Evolutionary conservation across 345 rosid species (phyloP), one percentile per base, ranked within the genome.

Genomic region (Rhizophora apiculata): DNA sequence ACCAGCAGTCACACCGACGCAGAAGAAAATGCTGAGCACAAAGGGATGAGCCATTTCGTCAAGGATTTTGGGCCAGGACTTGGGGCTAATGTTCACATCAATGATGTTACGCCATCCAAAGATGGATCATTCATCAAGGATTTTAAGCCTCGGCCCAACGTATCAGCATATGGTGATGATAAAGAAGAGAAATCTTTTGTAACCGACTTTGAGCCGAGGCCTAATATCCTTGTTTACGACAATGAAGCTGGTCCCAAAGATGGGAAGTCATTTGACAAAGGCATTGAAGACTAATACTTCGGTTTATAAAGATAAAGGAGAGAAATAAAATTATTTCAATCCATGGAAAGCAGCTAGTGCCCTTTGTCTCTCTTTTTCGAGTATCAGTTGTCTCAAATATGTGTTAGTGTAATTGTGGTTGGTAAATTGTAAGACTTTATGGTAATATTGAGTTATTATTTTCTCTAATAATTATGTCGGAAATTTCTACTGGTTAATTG

Each of bases 131-230:
- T 72, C 2, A 22, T 21, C 3, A 21, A 64, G 24, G 26, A 48
- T n/a, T 59, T 74, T 27, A 62, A 56, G 49, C 69, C 66, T 0
- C 66, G 65, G 55, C 29, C 64, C 0, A 9, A 65, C 61, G 21
- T 43, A 26, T 19, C 48, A 0, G 53, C 48, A 19, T 15, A 58
- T 26, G 69, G 27, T 19, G 43, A 32, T 6, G 20, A 18, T 0
- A 63, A 52, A 20, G 55, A 56, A 30, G 49, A 46, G 65, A 21
- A 67, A 32, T 24, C 36, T 2, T 22, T 66, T 16, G 51, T 58
- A 0, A 51, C 30, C 26, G 63, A 76, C 37, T 70, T 72, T 19
- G 66, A 76, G 20, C 72, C 80, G 3, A 56, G 67, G 20, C 73
- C 73, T 1, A 30, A 68, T 16, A 2, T 37, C 16, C n/a, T 70